These are phyloP conservation scores for Porcisia deanei DNA, from an alignment of 208 protist species.

Conservation along the genomic window DNA sequence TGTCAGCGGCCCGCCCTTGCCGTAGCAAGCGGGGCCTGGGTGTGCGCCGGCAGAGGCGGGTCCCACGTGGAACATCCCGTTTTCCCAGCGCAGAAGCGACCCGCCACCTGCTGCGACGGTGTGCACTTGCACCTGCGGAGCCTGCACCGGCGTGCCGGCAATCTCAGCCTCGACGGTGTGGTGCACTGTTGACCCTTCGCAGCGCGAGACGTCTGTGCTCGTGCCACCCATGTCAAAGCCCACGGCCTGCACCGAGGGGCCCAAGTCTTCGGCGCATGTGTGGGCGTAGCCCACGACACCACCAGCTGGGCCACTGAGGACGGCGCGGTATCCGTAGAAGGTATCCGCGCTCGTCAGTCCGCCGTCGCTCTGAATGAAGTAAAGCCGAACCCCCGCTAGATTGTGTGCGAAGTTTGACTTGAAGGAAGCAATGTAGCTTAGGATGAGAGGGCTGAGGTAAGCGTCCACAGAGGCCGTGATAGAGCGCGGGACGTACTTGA, in stretches of 20 bases:
- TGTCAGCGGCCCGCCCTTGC: constrained; percentile 91
- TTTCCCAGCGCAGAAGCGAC: constrained; percentile 88
- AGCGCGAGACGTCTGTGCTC: constrained; percentile 94
- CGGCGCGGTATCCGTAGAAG: constrained; percentile 92
- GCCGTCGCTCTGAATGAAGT: constrained; percentile 94
- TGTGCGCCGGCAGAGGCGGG: constrained; percentile 91
- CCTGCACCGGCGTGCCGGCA: constrained; percentile 88
- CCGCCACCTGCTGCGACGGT: constrained; percentile 97
- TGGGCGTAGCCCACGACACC: constrained; percentile 93
- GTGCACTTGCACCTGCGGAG: constrained; percentile 95
- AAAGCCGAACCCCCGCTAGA: constrained; percentile 55
- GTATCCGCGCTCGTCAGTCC: constrained; percentile 87
- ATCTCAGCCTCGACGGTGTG: constrained; percentile 91
- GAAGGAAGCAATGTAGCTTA: constrained; percentile 82
- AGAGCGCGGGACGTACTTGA: constrained; percentile 92
- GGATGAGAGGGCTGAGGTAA: constrained; percentile 95
- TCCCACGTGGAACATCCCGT: constrained; percentile 92
- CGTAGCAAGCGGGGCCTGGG: constrained; percentile 95
- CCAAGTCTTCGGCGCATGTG: constrained; percentile 68
- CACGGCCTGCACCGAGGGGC: constrained; percentile 52
- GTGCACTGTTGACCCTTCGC: constrained; percentile 68
- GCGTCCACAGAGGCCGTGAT: constrained; percentile 95
- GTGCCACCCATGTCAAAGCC: constrained; percentile 97
- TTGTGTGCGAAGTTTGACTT: constrained; percentile 49
- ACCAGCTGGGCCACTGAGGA: constrained; percentile 94